Evolutionary conservation across 345 rosid species (phyloP), one percentile per base, ranked within the genome.

Genomic region (Aquilaria malaccensis): DNA sequence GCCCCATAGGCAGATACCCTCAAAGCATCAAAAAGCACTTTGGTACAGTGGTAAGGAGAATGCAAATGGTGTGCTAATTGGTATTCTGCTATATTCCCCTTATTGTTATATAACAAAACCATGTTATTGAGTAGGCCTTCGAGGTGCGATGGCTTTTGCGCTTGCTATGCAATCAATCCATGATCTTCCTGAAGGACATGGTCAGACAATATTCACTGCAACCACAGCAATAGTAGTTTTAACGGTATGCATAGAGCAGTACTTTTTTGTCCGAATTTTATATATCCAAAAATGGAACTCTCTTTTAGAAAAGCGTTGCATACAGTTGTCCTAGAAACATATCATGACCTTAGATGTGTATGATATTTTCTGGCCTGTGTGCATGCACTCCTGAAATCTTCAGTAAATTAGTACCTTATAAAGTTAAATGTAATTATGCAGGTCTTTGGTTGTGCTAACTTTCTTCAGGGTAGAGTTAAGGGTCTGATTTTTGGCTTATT

Each of bases 71-170:
- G 58, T 56, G 30, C 10, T 61, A 52, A 56, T 51, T 53, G 50
- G 33, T 6, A 56, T 50, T 33, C 3, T 41, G 37, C 30, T 12
- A 43, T 14, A 67, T 47, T 70, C 12, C 48, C 10, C 45, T 56
- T 43, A 15, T 64, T 57, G 54, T 51, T 55, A 61, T 61, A 66
- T 57, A 30, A 66, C 57, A 60, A 22, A 64, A 58, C 52, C 47
- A 11, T 77, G 76, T 64, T 55, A 52, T 52, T 74, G 67, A 33
- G 12, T 76, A 90, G 97, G 97, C 52, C 97, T 90, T 79, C 76
- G 95, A 76, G 97, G 99, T 53, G 99, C 99, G 30, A 94, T 94
- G 99, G 99, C 99, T 62, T 94, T 94, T 86, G 99, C 99, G 56
- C 96, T 94, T 81, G 99, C 99, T 68, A 79, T 94, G 81, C 97